phyloP scores from a whole-genome alignment of 139 green algal genomes.

The Coccomyxa sp. region DNA sequence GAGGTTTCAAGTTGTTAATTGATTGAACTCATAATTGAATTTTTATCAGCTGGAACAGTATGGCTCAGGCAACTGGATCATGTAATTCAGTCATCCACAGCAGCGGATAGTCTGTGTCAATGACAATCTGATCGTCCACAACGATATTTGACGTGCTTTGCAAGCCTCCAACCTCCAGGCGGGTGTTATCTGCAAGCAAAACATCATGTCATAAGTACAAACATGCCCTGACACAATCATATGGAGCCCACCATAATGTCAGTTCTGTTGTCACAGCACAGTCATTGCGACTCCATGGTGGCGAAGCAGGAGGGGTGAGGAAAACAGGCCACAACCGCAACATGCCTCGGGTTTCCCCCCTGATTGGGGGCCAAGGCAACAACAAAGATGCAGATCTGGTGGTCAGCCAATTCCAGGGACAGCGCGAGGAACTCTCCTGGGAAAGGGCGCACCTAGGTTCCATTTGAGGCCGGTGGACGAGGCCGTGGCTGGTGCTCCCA shows the following conservation, averaged over 20 bases:
- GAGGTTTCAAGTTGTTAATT: no score
- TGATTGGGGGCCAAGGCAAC: no score
- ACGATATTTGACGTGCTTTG: constrained; percentile 78
- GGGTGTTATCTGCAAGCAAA: constrained; percentile 31
- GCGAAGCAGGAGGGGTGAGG: no score
- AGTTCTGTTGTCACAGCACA: no score
- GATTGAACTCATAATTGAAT: no score
- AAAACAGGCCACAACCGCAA: no score
- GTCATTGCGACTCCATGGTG: no score
- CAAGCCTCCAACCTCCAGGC: constrained; percentile 58
- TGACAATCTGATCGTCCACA: constrained; percentile 40
- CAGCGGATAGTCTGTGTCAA: constrained; percentile 53
- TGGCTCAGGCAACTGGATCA: background rate
- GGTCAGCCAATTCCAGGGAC: no score
- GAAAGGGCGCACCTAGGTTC: constrained; percentile 55
- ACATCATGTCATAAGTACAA: background rate
- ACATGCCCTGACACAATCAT: background rate
- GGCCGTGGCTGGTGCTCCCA: constrained; percentile 45
- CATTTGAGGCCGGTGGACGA: constrained; percentile 75
- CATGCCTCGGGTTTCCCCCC: no score
- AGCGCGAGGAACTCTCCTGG: background rate
- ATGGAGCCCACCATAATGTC: no score
- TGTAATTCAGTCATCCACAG: constrained; percentile 70
- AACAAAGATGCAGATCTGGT: no score
- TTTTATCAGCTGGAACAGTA: no score